Evolutionary conservation across 169 alveolate species (phyloP), one percentile per base, ranked within the genome.

Genomic region (Besnoitia besnoiti): DNA sequence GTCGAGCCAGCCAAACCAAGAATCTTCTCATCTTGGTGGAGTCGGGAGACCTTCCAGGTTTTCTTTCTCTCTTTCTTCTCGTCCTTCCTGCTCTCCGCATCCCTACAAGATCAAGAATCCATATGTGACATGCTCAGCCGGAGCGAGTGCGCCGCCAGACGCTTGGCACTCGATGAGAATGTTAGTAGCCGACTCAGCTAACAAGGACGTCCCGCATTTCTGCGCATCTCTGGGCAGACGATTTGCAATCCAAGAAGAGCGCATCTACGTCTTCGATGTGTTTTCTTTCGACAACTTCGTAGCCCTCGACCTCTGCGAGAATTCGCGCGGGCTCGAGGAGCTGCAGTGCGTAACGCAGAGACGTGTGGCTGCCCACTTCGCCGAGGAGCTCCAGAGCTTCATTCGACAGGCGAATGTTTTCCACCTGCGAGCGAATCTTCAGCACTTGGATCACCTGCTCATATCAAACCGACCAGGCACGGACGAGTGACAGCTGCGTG

Each of bases 211-310:
- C 87, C 16, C 59, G n/a, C 87, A 77, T 77, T 47, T 94, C 85
- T n/a, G 98, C 98, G 35, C 99, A 96, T 47, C 99, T 76, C 93
- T 98, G 97, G 0, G 99, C 99, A n/a, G 99, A 98, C 27, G 99
- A 95, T 94, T 99, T 99, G 67, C 99, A 99, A 95, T 99, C 99
- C 95, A 98, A 98, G 96, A 98, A 99, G 80, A 99, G 97, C n/a
- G 96, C 95, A 93, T 98, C 99, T 50, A 99, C 99, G 90, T 98
- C 99, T 59, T 98, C 99, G 3, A 99, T 97, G 89, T 99, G 99
- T 19, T 96, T 97, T 89, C 97, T 94, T 47, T 97, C 97, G 33
- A 98, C 97, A 94, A 46, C 94, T 94, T 98, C 98, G 67, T 99
- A 99, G 44, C 96, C 96, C 79, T 97, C 96, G 51, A 99, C 96